phyloP scores from a whole-genome alignment of 2,329 filamentous ascomycete species.

The Aureobasidium pullulans region DNA sequence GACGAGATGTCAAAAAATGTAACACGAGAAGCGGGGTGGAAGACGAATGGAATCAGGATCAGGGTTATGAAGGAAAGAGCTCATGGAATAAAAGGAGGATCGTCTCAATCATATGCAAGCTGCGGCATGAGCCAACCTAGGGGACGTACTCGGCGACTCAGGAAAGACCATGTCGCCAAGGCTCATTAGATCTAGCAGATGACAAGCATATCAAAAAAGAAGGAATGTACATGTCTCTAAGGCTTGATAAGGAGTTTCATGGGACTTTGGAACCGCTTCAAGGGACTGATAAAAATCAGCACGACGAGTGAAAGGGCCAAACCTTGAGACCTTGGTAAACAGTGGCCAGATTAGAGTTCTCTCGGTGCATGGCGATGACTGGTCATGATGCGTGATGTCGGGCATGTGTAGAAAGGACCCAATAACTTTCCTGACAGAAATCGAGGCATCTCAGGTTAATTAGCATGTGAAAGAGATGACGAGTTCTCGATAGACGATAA shows the following conservation, averaged over 20 bases:
- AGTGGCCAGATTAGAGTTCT: neutral
- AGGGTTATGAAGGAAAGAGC: neutral
- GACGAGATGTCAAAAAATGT: neutral
- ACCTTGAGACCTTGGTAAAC: too few species aligned
- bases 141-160: conserved; percentile 1
- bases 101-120: conserved; percentile 10
- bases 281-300: too few species aligned
- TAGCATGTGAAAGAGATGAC: neutral
- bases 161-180: neutral
- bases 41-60: neutral
- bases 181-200: neutral
- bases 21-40: neutral
- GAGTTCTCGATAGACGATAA: neutral
- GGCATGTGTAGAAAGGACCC: neutral
- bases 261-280: too few species aligned
- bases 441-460: neutral
- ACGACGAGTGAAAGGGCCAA: too few species aligned
- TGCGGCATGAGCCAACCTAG: neutral
- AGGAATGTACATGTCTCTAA: neutral
- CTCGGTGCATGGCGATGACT: neutral
- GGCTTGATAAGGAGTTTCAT: neutral
- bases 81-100: conserved; percentile 7
- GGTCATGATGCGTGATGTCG: neutral
- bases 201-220: neutral
- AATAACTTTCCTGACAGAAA: neutral